These are phyloP conservation scores for Boletales sp. DNA, from an alignment of 768 basidiomycete genomes.

Conservation along the genomic window DNA sequence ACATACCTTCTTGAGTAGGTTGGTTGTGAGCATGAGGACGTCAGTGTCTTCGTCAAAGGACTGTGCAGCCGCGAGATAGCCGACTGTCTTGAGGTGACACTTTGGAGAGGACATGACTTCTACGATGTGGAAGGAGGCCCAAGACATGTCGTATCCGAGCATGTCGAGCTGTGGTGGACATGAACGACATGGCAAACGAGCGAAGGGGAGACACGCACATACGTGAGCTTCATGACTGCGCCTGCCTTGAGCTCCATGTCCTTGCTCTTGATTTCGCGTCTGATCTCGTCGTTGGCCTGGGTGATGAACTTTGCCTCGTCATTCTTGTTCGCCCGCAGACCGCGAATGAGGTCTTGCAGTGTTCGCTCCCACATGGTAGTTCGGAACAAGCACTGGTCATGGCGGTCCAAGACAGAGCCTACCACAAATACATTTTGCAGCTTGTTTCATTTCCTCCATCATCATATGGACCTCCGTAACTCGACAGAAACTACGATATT, in stretches of 20 bases:
- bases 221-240: conserved; percentile 93
- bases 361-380: conserved; percentile 90
- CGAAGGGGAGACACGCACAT: conserved; percentile 56
- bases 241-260: conserved; percentile 98
- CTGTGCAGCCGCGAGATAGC: conserved; percentile 89
- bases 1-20: conserved; percentile 87
- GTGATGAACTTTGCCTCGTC: conserved; percentile 91
- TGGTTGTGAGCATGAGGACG: conserved; percentile 96
- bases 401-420: no score
- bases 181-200: conserved; percentile 1
- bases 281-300: conserved; percentile 91
- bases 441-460: no score
- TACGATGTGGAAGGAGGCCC: conserved; percentile 95
- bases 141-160: conserved; percentile 92
- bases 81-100: conserved; percentile 90
- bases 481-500: conserved; percentile 76
- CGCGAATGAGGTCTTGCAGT: conserved; percentile 91
- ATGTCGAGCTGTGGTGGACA: conserved; percentile 75
- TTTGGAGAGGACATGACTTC: conserved; percentile 96
- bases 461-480: conserved; percentile 29
- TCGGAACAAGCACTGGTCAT: background rate
- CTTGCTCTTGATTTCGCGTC: conserved; percentile 84
- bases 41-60: conserved; percentile 94
- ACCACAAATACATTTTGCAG: no score
- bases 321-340: conserved; percentile 91